Base-by-base conservation (phyloP, 768 basidiomycete genomes). In the Crepidotus variabilis region DNA sequence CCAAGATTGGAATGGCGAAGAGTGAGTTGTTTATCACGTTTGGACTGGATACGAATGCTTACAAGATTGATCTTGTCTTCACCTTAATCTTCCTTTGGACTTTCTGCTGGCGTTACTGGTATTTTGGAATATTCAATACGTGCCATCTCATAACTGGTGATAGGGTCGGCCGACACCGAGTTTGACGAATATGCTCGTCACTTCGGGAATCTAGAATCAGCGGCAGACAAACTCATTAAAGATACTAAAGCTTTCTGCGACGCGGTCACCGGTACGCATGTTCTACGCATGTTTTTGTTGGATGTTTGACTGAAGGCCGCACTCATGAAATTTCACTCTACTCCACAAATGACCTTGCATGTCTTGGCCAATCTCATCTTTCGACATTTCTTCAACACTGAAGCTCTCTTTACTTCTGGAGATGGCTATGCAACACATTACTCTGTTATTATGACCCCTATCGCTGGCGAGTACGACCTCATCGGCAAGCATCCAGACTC, bases 1-100 rank as follows among this genome's bases (percentile, higher is more conserved):
- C 82, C 65, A 91, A 86, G 77, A 87, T 90, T 64, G 97, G 97
- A 28, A 88, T 94, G 84, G 72, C 94, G 34, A 96, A 96, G 82
- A 95, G 96, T 96, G 67, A 76, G 84, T 60, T 58, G 33, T 47
- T 43, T n/a, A 21, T 52, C 36, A 8, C 52, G 36, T 32, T 49
- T 32, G 20, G 14, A 11, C 50, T 28, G 24, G 43, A 32, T 13
- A 23, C 39, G 23, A 14, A 28, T 36, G 23, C 57, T 55, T 21
- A 55, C 46, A 39, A 43, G 13, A n/a, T 43, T 43, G 5, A 22
- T n/a, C 23, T 43, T 60, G 43, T 50, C 21, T 16, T 51, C 36
- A 7, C 8, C 14, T 51, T 16, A 51, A 28, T 32, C n/a, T 24
- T 21, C 16, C 16, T 34, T 14, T 51, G n/a, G 33, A 51, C 16